Evolutionary conservation across 441 rosid species (phyloP), one percentile per base, ranked within the genome.

Genomic region (Populus trichocarpa): DNA sequence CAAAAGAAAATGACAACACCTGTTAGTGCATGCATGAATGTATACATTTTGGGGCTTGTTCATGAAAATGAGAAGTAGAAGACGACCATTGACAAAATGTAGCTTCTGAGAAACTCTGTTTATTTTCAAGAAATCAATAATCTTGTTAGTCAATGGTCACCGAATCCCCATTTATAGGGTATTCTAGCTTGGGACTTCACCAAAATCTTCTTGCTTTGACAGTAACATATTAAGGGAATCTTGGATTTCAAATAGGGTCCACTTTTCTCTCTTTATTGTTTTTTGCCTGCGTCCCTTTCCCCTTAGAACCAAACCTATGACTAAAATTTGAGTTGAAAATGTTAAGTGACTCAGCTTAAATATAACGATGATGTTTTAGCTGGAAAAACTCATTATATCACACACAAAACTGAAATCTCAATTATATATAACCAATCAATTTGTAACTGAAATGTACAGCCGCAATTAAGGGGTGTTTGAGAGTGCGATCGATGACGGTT

Each of bases 401-500:
- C 4, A 11, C 50, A 40, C 50, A 40, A 40, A 40, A 40, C 50
- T 40, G 4, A 40, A 2, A 40, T 40, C 13, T 40, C 16, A 40
- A 40, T 3, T 40, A 40, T 40, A 40, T 4, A 46, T 0, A 46
- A 14, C 57, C 57, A 46, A 46, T 46, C 2, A 46, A 4, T 46
- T 46, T 46, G 57, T 4, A 4, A 4, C 57, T 46, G 57, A 14
- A 46, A 46, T 13, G 18, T 46, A 13, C 53, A 46, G 6, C 57
- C 6, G 18, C 57, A 13, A 13, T 0, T 46, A 14, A 46, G 12
- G 0, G 12, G 12, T 38, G 3, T 1, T 38, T 38, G 38, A 9
- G 11, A 38, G 12, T 38, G 2, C 0, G 2, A 28, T 28, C 25
- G 30, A 38, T 38, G 9, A 38, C 0, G 0, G 0, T 38, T 38